phyloP scores from a whole-genome alignment of 2,329 filamentous ascomycete genomes.

The Colletotrichum sp. region DNA sequence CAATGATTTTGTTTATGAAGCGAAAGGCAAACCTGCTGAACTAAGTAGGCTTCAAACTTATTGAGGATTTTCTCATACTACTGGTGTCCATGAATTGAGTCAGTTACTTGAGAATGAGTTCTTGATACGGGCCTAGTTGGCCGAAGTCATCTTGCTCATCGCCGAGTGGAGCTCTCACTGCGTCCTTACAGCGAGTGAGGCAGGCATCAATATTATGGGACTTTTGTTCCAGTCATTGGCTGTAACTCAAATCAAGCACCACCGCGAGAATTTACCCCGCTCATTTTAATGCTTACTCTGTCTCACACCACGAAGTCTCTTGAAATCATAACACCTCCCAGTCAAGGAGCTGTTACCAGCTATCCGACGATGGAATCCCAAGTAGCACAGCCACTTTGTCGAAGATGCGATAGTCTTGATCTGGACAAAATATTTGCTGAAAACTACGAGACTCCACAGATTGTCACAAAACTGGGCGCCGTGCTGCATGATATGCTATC shows the following conservation, averaged over 20 bases:
- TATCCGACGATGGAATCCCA: not conserved
- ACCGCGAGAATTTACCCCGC: not conserved
- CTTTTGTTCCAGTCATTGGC: not conserved
- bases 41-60: too few relatives aligned
- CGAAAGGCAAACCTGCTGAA: too few relatives aligned
- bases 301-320: rapidly evolving
- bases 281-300: not conserved
- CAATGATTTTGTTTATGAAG: too few relatives aligned
- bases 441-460: not conserved
- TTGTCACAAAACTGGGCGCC: not conserved
- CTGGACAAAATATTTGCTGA: not conserved
- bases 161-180: not conserved
- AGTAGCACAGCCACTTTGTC: not conserved
- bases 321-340: not conserved
- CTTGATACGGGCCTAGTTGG: not conserved
- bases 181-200: rapidly evolving
- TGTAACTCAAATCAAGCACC: not conserved
- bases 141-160: not conserved
- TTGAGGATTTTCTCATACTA: too few relatives aligned
- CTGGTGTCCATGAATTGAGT: rapidly evolving
- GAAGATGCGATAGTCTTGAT: not conserved
- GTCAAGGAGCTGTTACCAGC: rapidly evolving
- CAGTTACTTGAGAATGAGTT: not conserved
- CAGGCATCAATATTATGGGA: not conserved
- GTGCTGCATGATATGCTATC: not conserved